A percentile compares a stretch with the other conserved stretches of the same genome.
Conservation (phyloP, 352 stramenopile species). For the Pelagophyceae sp. region DNA sequence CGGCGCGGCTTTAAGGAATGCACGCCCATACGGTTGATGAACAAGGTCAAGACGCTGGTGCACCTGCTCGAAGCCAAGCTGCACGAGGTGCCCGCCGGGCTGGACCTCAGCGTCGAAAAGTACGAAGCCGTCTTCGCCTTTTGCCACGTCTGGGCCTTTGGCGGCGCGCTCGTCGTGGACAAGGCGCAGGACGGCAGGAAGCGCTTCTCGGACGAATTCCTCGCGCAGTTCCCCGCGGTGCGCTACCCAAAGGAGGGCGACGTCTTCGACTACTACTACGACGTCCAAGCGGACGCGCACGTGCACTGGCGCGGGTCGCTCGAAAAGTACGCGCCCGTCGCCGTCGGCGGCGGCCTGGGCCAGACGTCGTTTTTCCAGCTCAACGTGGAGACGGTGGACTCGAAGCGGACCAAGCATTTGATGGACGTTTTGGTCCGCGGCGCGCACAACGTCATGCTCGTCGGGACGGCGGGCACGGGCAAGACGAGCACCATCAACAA, state of each 20-base stretch:
- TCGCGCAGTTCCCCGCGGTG: constrained; percentile 50
- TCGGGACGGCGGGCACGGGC: constrained; percentile 86
- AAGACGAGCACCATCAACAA: constrained; percentile 95
- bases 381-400: constrained; percentile 89
- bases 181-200: constrained; percentile 64
- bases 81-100: constrained; percentile 56
- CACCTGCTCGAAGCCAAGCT: constrained; percentile 89
- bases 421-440: constrained; percentile 83
- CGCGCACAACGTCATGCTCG: constrained; percentile 85
- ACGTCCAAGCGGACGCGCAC: constrained; percentile 77
- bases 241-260: constrained; percentile 66
- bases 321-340: constrained; percentile 46
- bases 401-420: constrained; percentile 83
- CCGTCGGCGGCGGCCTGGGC: constrained; percentile 75
- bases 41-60: constrained; percentile 88
- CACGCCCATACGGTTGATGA: constrained; percentile 77
- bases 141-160: constrained; percentile 89
- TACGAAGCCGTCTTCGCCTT: constrained; percentile 93
- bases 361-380: constrained; percentile 91
- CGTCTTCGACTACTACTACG: constrained; percentile 96
- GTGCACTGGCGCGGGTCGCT: constrained; percentile 83
- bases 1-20: constrained; percentile 88
- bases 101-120: constrained; percentile 67
- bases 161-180: constrained; percentile 84
- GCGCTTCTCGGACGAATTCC: constrained; percentile 63